Conservation (phyloP, 2,329 filamentous ascomycete genomes). For the Biscogniauxia mediterranea region DNA sequence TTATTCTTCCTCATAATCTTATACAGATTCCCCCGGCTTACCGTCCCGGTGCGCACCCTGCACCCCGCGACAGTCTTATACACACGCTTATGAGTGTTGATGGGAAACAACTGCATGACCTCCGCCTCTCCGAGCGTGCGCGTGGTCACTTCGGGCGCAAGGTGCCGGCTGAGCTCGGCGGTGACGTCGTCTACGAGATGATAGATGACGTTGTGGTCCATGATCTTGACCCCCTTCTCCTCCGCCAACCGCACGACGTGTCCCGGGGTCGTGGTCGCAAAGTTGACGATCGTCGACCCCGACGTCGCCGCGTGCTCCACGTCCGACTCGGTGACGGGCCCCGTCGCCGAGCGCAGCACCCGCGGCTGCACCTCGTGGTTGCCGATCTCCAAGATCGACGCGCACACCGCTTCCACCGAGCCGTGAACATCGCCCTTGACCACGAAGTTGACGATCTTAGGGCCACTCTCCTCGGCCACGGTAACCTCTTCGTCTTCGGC, state of each 20-base stretch:
- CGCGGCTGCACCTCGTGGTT: slow-evolving; percentile 79
- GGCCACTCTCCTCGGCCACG: slow-evolving; percentile 38
- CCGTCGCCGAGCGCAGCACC: slow-evolving; percentile 75
- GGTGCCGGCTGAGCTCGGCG: slow-evolving; percentile 63
- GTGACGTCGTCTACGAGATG: slow-evolving; percentile 72
- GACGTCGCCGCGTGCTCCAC: slow-evolving; percentile 82
- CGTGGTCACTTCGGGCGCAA: slow-evolving; percentile 64
- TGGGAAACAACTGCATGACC: slow-evolving; percentile 77
- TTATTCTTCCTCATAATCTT: slow-evolving; percentile 70
- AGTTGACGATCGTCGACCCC: slow-evolving; percentile 75
- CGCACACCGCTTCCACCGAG: slow-evolving; percentile 85
- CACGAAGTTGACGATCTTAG: slow-evolving; percentile 70
- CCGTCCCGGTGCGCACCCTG: slow-evolving; percentile 76
- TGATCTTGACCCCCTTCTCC: slow-evolving; percentile 67
- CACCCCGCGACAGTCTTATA: slow-evolving; percentile 81
- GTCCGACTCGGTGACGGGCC: slow-evolving; percentile 79
- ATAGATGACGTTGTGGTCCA: slow-evolving; percentile 88
- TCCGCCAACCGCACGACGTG: slow-evolving; percentile 70
- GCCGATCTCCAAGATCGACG: slow-evolving; percentile 73
- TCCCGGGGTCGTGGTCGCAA: slow-evolving; percentile 71
- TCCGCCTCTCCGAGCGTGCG: slow-evolving; percentile 87
- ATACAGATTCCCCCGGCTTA: slow-evolving; percentile 63
- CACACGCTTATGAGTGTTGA: slow-evolving; percentile 70
- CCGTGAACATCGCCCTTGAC: slow-evolving; percentile 92
- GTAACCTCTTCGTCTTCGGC: slow-evolving; percentile 30